Base-by-base conservation (phyloP, 306 rosid species). In the Medicago ruthenica region DNA sequence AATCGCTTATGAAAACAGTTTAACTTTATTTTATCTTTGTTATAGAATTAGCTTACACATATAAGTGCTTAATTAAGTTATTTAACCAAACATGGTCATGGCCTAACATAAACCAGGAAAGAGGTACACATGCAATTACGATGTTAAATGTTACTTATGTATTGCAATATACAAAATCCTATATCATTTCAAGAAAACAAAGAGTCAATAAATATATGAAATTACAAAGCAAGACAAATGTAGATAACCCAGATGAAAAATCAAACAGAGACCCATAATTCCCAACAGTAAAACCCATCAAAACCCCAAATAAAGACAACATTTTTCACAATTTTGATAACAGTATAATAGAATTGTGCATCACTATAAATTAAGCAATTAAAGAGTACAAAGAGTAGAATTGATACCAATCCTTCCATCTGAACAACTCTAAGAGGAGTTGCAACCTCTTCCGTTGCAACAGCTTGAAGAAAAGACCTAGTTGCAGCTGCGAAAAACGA, bases 381-480 rank as follows among this genome's bases (percentile, higher is more conserved):
- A 51, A 58, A 69, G 36, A 1, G 15, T 9, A n/a, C 10, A 58
- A 67, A 54, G 9, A 9, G 14, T 60, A 10, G 6, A 81, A 72
- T 22, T 1, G 18, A 22, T 87, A 91, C 97, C 98, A 95, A 73
- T 36, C 98, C 98, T 61, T 95, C 98, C 27, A 95, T 95, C 96
- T 92, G 98, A 63, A 95, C 93, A 11, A 90, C 96, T 76, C 96
- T 80, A 45, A 95, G 98, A 78, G 97, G 93, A 6, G 98, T 67
- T 3, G 92, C 91, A 53, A 79, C 93, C 83, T 95, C 98, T 81
- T 95, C 98, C 3, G 97, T 90, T 1, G 97, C 92, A 0, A 92
- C 98, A 7, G 86, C 98, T 83, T 95, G 97, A 44, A 90, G 88
- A 76, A 95, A 95, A 8, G 97, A 95, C 83, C 95, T 87, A 9